Evolutionary conservation across 2,329 filamentous ascomycete genomes (phyloP).

Genomic region (Lomentospora prolificans): DNA sequence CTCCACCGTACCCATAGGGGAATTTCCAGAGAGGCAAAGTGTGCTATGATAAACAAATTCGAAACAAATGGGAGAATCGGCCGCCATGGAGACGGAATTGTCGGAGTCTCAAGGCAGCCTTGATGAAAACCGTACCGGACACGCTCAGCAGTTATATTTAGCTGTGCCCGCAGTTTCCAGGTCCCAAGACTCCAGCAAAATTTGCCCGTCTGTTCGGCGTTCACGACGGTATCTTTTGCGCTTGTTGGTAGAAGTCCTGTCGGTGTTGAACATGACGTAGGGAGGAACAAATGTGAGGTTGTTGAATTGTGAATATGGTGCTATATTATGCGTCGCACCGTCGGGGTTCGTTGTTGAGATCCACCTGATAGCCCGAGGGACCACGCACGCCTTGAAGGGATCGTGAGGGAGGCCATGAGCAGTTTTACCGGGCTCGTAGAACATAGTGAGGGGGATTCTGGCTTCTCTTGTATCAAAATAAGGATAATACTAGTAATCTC

Average conservation of each 20-base stretch:
- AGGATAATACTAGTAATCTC: too few species aligned
- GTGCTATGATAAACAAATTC: constrained; percentile 49
- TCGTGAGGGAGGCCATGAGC: constrained; percentile 15
- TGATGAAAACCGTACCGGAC: constrained; percentile 28
- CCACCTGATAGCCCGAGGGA: constrained; percentile 54
- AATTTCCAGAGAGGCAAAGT: constrained; percentile 42
- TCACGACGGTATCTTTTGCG: constrained; percentile 49
- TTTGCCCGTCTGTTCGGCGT: constrained; percentile 43
- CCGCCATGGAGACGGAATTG: constrained; percentile 37
- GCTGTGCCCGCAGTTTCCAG: constrained; percentile 41
- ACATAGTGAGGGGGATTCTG: constrained; percentile 13
- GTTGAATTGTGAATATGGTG: constrained; percentile 53
- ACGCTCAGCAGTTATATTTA: constrained; percentile 45
- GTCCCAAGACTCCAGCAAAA: constrained; percentile 54
- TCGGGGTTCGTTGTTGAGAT: constrained; percentile 45
- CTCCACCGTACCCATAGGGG: constrained; percentile 48
- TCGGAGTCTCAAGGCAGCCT: constrained; percentile 18
- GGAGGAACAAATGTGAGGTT: constrained; percentile 54
- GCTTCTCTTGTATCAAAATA: too few species aligned
- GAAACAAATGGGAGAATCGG: constrained; percentile 43
- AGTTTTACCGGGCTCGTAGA: constrained; percentile 15
- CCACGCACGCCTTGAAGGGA: constrained; percentile 39
- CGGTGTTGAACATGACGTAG: constrained; percentile 52
- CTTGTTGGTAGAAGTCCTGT: constrained; percentile 34
- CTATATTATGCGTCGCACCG: constrained; percentile 37